Evolutionary conservation across 75 land plant species (phyloP).

Genomic region (Picea sitchensis): DNA sequence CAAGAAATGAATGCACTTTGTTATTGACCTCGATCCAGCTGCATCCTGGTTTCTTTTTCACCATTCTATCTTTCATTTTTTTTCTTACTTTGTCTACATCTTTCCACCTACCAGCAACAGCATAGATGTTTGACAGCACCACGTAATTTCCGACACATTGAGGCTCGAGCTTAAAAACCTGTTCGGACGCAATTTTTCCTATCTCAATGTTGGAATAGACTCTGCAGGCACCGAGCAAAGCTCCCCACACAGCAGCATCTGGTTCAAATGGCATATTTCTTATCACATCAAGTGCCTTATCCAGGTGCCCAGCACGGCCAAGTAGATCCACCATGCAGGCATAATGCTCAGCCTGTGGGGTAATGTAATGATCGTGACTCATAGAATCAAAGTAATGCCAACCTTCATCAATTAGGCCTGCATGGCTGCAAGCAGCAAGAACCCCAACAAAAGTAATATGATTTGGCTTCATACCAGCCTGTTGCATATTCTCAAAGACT

Average conservation of each 20-base stretch:
- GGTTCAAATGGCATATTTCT: no score
- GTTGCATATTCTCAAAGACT: conserved; percentile 14
- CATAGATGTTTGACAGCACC: conserved; percentile 30
- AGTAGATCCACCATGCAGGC: no score
- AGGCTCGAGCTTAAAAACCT: neutral
- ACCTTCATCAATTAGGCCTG: no score
- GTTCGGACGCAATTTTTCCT: no score
- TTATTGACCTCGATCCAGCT: conserved; percentile 19
- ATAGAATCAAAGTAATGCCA: no score
- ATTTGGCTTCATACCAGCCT: neutral
- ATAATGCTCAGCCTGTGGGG: no score
- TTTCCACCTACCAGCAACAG: conserved; percentile 34
- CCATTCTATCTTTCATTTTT: conserved; percentile 5
- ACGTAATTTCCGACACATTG: conserved; percentile 21
- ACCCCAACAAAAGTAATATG: neutral
- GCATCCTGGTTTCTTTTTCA: conserved; percentile 17
- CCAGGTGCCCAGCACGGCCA: no score
- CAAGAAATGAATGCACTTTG: conserved; percentile 13
- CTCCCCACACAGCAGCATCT: no score
- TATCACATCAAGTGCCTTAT: no score
- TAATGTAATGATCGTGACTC: no score
- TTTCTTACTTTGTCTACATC: conserved; percentile 23
- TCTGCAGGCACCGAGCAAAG: no score
- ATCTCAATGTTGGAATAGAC: no score
- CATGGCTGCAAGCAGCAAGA: conserved; percentile 10